These are phyloP conservation scores for Sextonia rubra DNA, from an alignment of 164 flowering plant species.

Conservation along the genomic window DNA sequence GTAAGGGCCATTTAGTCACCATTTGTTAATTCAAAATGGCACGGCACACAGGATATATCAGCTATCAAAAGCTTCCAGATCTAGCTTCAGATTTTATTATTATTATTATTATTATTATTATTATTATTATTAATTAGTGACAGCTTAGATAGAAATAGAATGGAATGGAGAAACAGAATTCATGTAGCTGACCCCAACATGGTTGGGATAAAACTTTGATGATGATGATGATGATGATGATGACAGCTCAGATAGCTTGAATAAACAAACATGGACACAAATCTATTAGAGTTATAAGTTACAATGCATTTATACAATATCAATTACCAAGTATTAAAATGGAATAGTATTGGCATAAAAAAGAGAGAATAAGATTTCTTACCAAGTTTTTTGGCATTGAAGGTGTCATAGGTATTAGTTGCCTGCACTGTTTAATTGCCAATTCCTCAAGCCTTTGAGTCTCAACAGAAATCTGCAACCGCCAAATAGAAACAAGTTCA, in stretches of 20 bases:
- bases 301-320: not conserved
- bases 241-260: too few species aligned
- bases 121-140: too few species aligned
- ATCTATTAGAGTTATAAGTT: too few species aligned
- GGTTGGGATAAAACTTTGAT: too few species aligned
- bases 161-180: too few species aligned
- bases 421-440: conserved; percentile 77
- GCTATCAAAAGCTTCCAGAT: not conserved
- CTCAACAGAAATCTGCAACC: conserved; percentile 46
- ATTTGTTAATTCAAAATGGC: not conserved
- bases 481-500: conserved; percentile 1
- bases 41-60: not conserved
- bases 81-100: too few species aligned
- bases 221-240: too few species aligned
- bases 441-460: conserved; percentile 81
- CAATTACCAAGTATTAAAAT: too few species aligned
- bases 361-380: conserved; percentile 15
- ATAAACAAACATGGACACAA: too few species aligned
- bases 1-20: not conserved
- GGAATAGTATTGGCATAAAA: not conserved
- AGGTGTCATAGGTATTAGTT: conserved; percentile 76
- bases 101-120: too few species aligned
- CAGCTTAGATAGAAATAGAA: too few species aligned
- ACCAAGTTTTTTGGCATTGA: conserved; percentile 71
- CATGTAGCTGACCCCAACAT: too few species aligned